A percentile compares a stretch with the other conserved stretches of the same genome.
Conservation (phyloP, 192 early-diverging fungal genomes). For the Backusella liffmaniae region DNA sequence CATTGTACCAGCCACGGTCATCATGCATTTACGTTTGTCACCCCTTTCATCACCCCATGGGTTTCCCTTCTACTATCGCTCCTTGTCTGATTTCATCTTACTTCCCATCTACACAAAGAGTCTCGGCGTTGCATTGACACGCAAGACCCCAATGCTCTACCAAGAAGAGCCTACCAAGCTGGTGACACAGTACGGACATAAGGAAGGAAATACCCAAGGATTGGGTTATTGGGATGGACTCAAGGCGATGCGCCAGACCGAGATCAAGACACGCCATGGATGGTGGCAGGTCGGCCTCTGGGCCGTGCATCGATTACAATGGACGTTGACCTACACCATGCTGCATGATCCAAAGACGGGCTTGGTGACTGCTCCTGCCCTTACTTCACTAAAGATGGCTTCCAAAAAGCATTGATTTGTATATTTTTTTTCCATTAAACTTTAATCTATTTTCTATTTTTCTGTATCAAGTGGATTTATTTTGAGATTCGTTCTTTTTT, state of each 20-base stretch:
- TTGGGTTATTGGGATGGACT: slow-evolving; percentile 35
- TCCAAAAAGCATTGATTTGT: not conserved
- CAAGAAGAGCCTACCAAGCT: slow-evolving; percentile 7
- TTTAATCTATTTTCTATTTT: not conserved
- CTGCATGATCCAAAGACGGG: slow-evolving; percentile 30
- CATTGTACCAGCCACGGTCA: slow-evolving; percentile 16
- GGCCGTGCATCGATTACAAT: slow-evolving; percentile 26
- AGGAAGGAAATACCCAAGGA: slow-evolving; percentile 13
- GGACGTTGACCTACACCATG: slow-evolving; percentile 33
- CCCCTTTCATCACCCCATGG: slow-evolving; percentile 34
- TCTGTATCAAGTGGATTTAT: not conserved
- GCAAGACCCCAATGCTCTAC: slow-evolving; percentile 19
- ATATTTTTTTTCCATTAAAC: not conserved
- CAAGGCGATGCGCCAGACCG: slow-evolving; percentile 15
- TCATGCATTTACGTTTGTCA: slow-evolving; percentile 35
- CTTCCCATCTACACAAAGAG: slow-evolving; percentile 37
- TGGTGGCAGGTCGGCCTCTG: slow-evolving; percentile 27
- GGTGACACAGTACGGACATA: slow-evolving; percentile 8
- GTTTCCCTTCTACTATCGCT: slow-evolving; percentile 35
- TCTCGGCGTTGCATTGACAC: slow-evolving; percentile 10
- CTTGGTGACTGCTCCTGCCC: slow-evolving; percentile 23
- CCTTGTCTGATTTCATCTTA: slow-evolving; percentile 27
- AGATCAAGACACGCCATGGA: not conserved
- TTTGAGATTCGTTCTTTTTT: not conserved
- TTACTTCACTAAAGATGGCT: not conserved